Percentiles rank a stretch among this genome's conserved stretches.
phyloP scores from a whole-genome alignment of 305 asterid species.

The Stenogyne calaminthoides region DNA sequence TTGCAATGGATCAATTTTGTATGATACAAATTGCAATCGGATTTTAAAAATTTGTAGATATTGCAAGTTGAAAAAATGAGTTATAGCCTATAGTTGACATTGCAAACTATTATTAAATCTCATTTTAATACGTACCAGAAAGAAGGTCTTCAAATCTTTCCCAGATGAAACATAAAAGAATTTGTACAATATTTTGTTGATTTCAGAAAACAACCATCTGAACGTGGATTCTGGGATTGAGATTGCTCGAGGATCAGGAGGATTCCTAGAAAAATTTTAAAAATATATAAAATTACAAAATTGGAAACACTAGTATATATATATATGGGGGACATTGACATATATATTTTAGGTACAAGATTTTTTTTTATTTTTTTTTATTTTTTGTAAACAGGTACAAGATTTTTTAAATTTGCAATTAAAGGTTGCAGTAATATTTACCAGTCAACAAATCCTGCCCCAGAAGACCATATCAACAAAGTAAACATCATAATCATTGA shows the following conservation, averaged over 20 bases:
- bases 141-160: constrained; percentile 65
- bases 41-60: too few relatives aligned
- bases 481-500: constrained; percentile 56
- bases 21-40: too few relatives aligned
- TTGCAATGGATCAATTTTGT: too few relatives aligned
- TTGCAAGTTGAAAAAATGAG: too few relatives aligned
- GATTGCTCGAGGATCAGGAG: constrained; percentile 53
- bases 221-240: constrained; percentile 63
- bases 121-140: constrained; percentile 45
- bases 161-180: constrained; percentile 73
- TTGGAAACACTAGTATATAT: not conserved
- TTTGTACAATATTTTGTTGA: constrained; percentile 43
- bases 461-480: constrained; percentile 68
- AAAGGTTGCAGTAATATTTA: constrained; percentile 20
- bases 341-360: too few relatives aligned
- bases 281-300: not conserved
- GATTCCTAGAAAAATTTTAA: constrained; percentile 46
- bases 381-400: too few relatives aligned
- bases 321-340: too few relatives aligned
- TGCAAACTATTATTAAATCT: too few relatives aligned
- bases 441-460: constrained; percentile 66
- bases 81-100: too few relatives aligned
- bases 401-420: not conserved
- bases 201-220: constrained; percentile 56
- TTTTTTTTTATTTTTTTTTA: too few relatives aligned